phyloP scores from a whole-genome alignment of 768 basidiomycete species.

The Lentinula detonsa region DNA sequence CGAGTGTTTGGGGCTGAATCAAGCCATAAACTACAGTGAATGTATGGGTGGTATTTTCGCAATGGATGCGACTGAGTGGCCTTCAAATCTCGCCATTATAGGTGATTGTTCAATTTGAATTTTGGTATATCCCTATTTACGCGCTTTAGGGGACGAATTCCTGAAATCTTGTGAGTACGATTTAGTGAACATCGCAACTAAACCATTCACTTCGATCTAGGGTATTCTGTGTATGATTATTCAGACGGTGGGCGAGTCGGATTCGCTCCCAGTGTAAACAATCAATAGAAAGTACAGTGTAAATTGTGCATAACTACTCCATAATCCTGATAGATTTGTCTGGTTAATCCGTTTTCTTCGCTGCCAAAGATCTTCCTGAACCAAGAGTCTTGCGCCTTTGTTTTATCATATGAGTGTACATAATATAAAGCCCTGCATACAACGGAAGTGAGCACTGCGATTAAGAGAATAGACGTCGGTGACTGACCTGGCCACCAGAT shows the following conservation, averaged over 20 bases:
- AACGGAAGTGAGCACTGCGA: slow-evolving; percentile 1
- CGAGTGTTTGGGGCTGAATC: background rate
- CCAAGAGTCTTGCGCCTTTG: slow-evolving; percentile 43
- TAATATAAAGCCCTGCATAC: slow-evolving; percentile 37
- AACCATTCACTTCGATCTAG: slow-evolving; percentile 22
- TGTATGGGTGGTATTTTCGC: slow-evolving; percentile 55
- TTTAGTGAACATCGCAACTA: background rate
- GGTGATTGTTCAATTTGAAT: slow-evolving; percentile 24
- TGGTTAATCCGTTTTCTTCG: slow-evolving; percentile 10
- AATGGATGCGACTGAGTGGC: slow-evolving; percentile 33
- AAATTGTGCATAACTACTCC: background rate
- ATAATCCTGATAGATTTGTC: background rate
- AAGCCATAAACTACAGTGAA: slow-evolving; percentile 23
- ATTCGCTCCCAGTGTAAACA: slow-evolving; percentile 50
- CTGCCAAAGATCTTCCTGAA: slow-evolving; percentile 11
- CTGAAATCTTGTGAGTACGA: slow-evolving; percentile 55
- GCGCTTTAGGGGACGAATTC: slow-evolving; percentile 45
- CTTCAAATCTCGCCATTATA: slow-evolving; percentile 50
- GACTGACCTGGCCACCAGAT: slow-evolving; percentile 85
- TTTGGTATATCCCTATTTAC: background rate
- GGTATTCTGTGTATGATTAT: slow-evolving; percentile 61
- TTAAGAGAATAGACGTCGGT: background rate
- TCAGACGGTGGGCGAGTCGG: slow-evolving; percentile 48
- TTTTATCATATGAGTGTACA: slow-evolving; percentile 51
- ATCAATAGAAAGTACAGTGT: slow-evolving; percentile 14